These are phyloP conservation scores for Cystoisospora suis DNA, from an alignment of 169 alveolate genomes.

Conservation along the genomic window DNA sequence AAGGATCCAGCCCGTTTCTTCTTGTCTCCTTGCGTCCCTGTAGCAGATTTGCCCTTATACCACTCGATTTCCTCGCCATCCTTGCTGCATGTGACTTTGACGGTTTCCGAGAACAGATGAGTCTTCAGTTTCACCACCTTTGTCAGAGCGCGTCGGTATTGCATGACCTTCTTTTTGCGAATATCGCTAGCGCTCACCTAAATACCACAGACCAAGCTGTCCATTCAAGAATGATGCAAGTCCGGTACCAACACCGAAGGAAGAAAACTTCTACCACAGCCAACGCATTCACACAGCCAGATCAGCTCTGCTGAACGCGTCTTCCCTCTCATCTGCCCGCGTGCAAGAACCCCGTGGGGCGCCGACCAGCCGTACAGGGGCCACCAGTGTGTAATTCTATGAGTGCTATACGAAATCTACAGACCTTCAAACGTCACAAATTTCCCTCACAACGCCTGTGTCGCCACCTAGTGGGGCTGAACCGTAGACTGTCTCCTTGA, in stretches of 20 bases:
- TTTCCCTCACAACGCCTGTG: no score
- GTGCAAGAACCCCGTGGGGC: no score
- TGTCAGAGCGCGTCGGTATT: constrained; percentile 51
- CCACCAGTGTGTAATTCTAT: no score
- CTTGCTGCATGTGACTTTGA: constrained; percentile 62
- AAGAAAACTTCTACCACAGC: neutral
- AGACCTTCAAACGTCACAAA: no score
- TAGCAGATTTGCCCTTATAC: constrained; percentile 57
- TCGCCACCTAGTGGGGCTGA: no score
- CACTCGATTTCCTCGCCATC: constrained; percentile 61
- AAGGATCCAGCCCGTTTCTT: constrained; percentile 56
- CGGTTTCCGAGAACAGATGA: constrained; percentile 52
- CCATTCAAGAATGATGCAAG: neutral
- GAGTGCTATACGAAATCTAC: no score
- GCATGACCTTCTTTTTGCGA: constrained; percentile 52
- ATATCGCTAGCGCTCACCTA: constrained; percentile 65
- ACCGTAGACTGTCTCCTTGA: no score
- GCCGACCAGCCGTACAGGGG: no score
- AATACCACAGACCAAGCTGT: neutral
- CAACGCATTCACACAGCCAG: neutral
- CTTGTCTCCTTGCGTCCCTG: constrained; percentile 28
- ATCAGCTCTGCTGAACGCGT: no score
- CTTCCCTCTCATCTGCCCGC: no score
- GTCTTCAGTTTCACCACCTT: constrained; percentile 63
- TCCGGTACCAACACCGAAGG: neutral